phyloP scores from a whole-genome alignment of 2,329 filamentous ascomycete genomes.

The Trichoderma sp. region DNA sequence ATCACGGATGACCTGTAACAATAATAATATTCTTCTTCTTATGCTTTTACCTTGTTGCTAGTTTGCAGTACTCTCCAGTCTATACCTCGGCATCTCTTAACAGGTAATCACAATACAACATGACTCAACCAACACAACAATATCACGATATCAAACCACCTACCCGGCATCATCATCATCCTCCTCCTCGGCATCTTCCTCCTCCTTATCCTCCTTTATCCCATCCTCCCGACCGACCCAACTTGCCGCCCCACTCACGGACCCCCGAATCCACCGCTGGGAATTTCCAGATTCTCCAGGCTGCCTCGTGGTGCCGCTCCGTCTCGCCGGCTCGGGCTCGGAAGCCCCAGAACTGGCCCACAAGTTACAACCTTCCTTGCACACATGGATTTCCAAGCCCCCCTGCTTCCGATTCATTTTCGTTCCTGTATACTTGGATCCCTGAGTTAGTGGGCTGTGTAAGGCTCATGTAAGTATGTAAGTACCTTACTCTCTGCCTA shows the following conservation, averaged over 20 bases:
- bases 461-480: not conserved
- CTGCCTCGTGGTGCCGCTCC: slow-evolving; percentile 23
- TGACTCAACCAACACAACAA: not conserved
- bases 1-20: not conserved
- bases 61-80: not conserved
- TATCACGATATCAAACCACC: not conserved
- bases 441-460: not conserved
- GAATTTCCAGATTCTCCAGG: not conserved
- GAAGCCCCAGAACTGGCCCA: slow-evolving; percentile 1
- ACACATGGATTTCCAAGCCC: not conserved
- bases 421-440: slow-evolving; percentile 24
- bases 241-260: slow-evolving; percentile 8
- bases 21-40: not conserved
- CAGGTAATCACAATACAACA: not conserved
- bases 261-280: slow-evolving; percentile 1
- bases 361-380: not conserved
- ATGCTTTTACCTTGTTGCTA: not conserved
- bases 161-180: not conserved
- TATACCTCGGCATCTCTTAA: not conserved
- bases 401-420: slow-evolving; percentile 31
- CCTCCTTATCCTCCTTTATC: not conserved
- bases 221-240: slow-evolving; percentile 1
- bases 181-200: not conserved
- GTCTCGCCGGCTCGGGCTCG: slow-evolving; percentile 24
- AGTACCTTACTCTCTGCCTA: not conserved